These are phyloP conservation scores for Colletotrichum sp. DNA, from an alignment of 2,329 filamentous ascomycete species.

Conservation along the genomic window DNA sequence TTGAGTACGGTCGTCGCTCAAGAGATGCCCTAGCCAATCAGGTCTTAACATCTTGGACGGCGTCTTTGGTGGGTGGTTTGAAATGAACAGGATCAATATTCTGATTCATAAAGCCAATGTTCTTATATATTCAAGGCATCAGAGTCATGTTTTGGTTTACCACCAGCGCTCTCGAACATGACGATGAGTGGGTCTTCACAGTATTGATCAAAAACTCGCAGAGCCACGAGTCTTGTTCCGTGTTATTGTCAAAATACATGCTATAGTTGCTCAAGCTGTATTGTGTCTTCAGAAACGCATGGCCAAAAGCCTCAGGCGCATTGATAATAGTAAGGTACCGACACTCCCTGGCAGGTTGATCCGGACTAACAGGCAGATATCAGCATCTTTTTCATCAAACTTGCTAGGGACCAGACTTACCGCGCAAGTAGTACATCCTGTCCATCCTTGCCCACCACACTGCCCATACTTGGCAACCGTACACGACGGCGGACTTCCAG, in stretches of 20 bases:
- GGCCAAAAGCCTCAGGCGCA: neutral
- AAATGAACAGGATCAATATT: neutral
- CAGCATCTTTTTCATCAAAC: slow-evolving; percentile 25
- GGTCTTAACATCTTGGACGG: neutral
- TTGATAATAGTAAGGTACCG: neutral
- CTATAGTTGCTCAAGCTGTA: neutral
- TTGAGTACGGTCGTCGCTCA: neutral
- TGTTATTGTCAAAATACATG: neutral
- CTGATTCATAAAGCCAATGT: neutral
- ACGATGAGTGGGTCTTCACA: neutral
- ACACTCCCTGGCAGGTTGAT: neutral
- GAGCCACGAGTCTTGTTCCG: neutral
- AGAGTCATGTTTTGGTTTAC: fast-evolving
- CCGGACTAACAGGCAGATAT: neutral
- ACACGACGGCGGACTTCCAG: slow-evolving; percentile 28
- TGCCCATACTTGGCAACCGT: slow-evolving; percentile 39
- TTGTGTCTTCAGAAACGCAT: fast-evolving
- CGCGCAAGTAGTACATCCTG: slow-evolving; percentile 45
- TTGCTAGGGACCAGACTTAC: slow-evolving; percentile 27
- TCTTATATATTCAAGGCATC: neutral
- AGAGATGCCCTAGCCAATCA: neutral
- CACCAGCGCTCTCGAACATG: neutral
- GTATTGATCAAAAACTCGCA: neutral
- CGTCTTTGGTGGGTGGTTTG: neutral
- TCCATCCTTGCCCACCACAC: slow-evolving; percentile 45